Evolutionary conservation across 345 rosid species (phyloP).

Genomic region (Triadica sebifera): DNA sequence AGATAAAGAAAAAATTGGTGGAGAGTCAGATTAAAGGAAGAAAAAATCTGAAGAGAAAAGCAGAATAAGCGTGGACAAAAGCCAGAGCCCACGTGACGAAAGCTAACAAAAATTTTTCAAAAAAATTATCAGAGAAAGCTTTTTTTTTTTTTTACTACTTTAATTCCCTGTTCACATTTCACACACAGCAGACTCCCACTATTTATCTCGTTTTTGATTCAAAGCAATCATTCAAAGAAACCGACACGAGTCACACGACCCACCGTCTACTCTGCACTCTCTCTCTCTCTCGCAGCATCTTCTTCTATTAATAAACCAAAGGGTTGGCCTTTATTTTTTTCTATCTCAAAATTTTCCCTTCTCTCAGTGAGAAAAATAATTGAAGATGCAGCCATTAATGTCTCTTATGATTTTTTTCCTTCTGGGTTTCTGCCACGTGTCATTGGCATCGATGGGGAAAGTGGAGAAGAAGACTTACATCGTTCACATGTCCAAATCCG

Average conservation of each 20-base stretch:
- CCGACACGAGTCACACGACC: slow-evolving; percentile 37
- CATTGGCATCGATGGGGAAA: slow-evolving; percentile 10
- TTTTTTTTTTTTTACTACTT: not conserved
- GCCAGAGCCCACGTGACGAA: slow-evolving; percentile 33
- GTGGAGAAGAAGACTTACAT: slow-evolving; percentile 56
- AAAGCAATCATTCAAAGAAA: slow-evolving; percentile 37
- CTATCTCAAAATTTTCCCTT: no score
- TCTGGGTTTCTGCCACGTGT: slow-evolving; percentile 41
- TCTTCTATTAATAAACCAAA: not conserved
- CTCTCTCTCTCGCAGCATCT: not conserved
- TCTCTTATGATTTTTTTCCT: slow-evolving; percentile 21
- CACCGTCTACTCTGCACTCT: not conserved
- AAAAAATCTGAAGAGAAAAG: not conserved
- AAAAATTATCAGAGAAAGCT: not conserved
- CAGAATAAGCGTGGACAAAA: slow-evolving; percentile 1
- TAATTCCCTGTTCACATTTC: not conserved
- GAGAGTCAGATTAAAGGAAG: not conserved
- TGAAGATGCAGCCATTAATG: slow-evolving; percentile 16
- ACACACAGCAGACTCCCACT: not conserved
- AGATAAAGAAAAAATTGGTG: not conserved
- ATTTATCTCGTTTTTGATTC: not conserved
- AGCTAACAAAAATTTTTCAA: not conserved
- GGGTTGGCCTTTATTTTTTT: not conserved
- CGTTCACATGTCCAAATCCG: slow-evolving; percentile 76
- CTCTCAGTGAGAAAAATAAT: not conserved